Base-by-base conservation (phyloP, 1,139 yeast species). In the Blastobotrys apis region DNA sequence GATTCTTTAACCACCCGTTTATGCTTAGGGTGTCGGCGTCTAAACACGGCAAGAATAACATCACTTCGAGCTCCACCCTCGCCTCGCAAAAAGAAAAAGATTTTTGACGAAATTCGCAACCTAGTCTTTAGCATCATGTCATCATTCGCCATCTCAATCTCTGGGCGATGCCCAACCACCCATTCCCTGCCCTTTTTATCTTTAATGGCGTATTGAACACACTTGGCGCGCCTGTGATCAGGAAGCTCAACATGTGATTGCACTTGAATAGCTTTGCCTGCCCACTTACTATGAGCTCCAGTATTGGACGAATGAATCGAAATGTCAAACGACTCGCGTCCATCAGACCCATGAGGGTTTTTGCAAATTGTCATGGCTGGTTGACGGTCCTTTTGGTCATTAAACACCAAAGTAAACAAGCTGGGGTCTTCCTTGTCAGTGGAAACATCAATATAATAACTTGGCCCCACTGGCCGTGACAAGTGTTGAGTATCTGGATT, bases 401-500 rank as follows among this genome's bases (percentile, higher is more conserved):
- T 39, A 37, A 46, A 46, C 4, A 37, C 30, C 29, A 46, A 25
- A n/a, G 33, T 30, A 34, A 36, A 16, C 33, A 5, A 10, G n/a
- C 19, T 13, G 4, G 36, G 25, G 21, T 33, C 34, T n/a, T 20
- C 34, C 5, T 33, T 34, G 33, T 42, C 42, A 25, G 32, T 13
- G 1, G 19, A 26, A 5, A 45, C 29, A 29, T 54, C 57, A 16
- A 59, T 57, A 31, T 59, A 59, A 41, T 55, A 58, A 20, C 60
- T 55, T 1, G 63, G 62, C 1, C 58, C 64, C 12, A 50, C 53
- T 3, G 54, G 58, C 26, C 56, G 47, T 20, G 49, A 40, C 21
- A 57, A 26, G 44, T 59, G 62, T 22, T 47, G 48, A 8, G 54
- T 41, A 43, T 59, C 63, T 1, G 64, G 64, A 36, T 55, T 59